A percentile compares a stretch with the other conserved stretches of the same genome.
These are phyloP conservation scores for Pseudoturritis turrita DNA, from an alignment of 345 rosid genomes.

Conservation along the genomic window DNA sequence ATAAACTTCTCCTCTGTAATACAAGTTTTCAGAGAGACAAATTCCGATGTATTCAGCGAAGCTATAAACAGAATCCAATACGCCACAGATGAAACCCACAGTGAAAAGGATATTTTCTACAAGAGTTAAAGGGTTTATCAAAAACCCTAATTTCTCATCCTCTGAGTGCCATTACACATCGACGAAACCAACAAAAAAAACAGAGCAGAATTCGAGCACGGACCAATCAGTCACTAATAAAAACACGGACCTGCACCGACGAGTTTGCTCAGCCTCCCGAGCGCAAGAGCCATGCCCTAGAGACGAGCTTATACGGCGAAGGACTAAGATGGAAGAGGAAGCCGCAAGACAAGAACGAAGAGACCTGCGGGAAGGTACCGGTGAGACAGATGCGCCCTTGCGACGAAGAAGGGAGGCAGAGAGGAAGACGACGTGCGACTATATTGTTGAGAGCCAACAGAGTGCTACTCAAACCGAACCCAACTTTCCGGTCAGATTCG, in stretches of 20 bases:
- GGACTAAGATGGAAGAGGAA: background rate
- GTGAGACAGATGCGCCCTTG: background rate
- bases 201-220: background rate
- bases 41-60: background rate
- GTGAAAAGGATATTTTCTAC: background rate
- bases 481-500: too few relatives aligned
- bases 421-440: background rate
- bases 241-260: conserved; percentile 35
- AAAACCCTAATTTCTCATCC: conserved; percentile 29
- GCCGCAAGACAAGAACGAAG: background rate
- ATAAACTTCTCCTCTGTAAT: background rate
- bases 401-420: conserved; percentile 13
- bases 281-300: conserved; percentile 26
- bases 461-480: too few relatives aligned
- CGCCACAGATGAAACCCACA: background rate
- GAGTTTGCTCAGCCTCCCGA: conserved; percentile 36
- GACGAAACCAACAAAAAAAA: background rate
- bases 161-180: background rate
- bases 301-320: background rate
- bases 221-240: background rate
- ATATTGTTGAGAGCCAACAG: too few relatives aligned
- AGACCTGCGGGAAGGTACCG: background rate
- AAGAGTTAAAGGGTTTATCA: conserved; percentile 21
- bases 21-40: background rate
- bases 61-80: background rate